These are phyloP conservation scores for Talaromyces islandicus DNA, from an alignment of 2,329 filamentous ascomycete species.

Conservation along the genomic window DNA sequence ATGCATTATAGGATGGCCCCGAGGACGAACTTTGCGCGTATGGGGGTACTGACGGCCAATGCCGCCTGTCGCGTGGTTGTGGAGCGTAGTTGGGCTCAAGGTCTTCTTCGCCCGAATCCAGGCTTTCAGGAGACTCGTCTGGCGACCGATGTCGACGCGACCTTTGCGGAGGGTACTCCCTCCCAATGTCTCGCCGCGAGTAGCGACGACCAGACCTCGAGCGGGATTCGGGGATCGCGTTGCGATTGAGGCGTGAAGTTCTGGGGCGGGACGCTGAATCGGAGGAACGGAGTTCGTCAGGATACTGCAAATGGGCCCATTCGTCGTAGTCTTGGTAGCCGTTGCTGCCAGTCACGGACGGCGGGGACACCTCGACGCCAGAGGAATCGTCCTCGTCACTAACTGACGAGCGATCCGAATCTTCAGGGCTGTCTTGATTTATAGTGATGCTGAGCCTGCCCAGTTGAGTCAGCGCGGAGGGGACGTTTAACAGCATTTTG, in stretches of 20 bases:
- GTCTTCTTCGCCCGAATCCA: slow-evolving; percentile 62
- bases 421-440: slow-evolving; percentile 31
- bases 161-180: slow-evolving; percentile 21
- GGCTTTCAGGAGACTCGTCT: slow-evolving; percentile 53
- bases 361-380: slow-evolving; percentile 38
- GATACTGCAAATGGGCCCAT: slow-evolving; percentile 36
- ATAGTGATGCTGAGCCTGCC: slow-evolving; percentile 40
- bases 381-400: slow-evolving; percentile 40
- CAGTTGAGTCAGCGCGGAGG: slow-evolving; percentile 6
- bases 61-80: slow-evolving; percentile 25
- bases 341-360: slow-evolving; percentile 35
- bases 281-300: slow-evolving; percentile 42
- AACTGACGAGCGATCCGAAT: slow-evolving; percentile 33
- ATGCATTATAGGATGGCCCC: slow-evolving; percentile 31
- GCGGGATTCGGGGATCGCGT: slow-evolving; percentile 29
- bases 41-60: slow-evolving; percentile 26
- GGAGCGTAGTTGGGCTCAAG: slow-evolving; percentile 39
- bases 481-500: slow-evolving; percentile 2
- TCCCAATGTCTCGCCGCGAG: slow-evolving; percentile 28
- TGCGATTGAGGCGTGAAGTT: slow-evolving; percentile 33
- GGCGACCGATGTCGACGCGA: slow-evolving; percentile 43
- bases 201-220: slow-evolving; percentile 33
- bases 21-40: slow-evolving; percentile 38
- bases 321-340: slow-evolving; percentile 29
- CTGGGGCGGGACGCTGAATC: slow-evolving; percentile 42